Percentiles rank a stretch among this genome's conserved stretches.
phyloP scores from a whole-genome alignment of 345 rosid species.

The Reutealis trisperma region DNA sequence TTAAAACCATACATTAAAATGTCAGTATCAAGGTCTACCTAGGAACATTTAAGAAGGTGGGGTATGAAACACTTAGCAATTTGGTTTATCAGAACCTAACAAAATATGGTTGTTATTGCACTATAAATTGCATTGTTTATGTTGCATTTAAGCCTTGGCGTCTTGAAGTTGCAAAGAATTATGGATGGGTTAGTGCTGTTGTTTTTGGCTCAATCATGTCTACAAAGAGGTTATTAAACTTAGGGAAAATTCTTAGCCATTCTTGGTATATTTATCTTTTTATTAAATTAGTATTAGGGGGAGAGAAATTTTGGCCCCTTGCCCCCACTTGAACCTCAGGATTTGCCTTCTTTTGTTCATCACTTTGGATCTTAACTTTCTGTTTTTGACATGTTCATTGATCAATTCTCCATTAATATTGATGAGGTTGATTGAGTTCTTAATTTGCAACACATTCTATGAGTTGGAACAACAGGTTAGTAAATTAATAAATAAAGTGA shows the following conservation, averaged over 20 bases:
- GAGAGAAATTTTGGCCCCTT: constrained; percentile 10
- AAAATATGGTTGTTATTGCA: not conserved
- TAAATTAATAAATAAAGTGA: not conserved
- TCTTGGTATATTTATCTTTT: too few species aligned
- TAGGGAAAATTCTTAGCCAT: too few species aligned
- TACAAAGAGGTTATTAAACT: constrained; percentile 11
- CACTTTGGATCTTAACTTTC: constrained; percentile 28
- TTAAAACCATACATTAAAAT: constrained; percentile 26
- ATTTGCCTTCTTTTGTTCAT: constrained; percentile 31
- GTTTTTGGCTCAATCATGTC: constrained; percentile 40
- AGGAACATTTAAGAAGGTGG: constrained; percentile 1
- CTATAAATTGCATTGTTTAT: constrained; percentile 22
- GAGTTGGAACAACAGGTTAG: constrained; percentile 36
- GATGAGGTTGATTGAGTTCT: constrained; percentile 30
- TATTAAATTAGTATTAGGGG: constrained; percentile 19
- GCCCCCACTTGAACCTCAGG: constrained; percentile 23
- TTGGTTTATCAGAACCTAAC: constrained; percentile 11
- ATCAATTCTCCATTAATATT: constrained; percentile 35
- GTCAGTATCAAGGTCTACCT: constrained; percentile 12
- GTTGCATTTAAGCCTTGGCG: constrained; percentile 24
- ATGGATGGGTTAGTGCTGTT: constrained; percentile 15
- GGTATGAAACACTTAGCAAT: not conserved
- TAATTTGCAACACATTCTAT: constrained; percentile 27
- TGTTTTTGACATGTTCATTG: constrained; percentile 2
- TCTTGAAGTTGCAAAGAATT: constrained; percentile 32